Evolutionary conservation across 2,329 filamentous ascomycete genomes (phyloP), one percentile per base, ranked within the genome.

Genomic region (Endocalyx cinctus): DNA sequence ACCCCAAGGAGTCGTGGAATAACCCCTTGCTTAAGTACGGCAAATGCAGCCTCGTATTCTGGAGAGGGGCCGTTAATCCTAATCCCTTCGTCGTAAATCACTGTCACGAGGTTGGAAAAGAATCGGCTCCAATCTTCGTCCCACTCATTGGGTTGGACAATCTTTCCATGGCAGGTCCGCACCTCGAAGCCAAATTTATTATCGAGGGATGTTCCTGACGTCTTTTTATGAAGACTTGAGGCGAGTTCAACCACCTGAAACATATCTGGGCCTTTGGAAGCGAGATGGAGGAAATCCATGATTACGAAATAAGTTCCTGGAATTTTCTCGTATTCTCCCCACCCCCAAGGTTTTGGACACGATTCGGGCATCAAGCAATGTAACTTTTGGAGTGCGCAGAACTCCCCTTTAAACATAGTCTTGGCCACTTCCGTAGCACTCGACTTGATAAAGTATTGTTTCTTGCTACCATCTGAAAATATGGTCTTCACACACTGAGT

Each of bases 41-140:
- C 25, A n/a, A 41, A 40, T 12, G 48, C 26, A 2, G 27, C 20
- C 11, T 58, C 48, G 8, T 57, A 42, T 17, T 56, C 48, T 26
- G 38, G 28, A 47, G 48, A 55, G 6, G 27, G 27, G 2, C 51
- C 55, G 25, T 60, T 56, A 13, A 35, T 35, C 16, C 49, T 30
- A 8, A 42, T 37, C 25, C 60, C 51, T 8, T 46, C 38, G 20
- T 44, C 34, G 25, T 50, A 41, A 25, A 49, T 43, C 7, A 47
- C 43, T 4, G 31, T 34, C 15, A 61, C 27, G 18, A 50, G 37
- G 20, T 56, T 52, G 5, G 46, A 41, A 39, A 61, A 66, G 37
- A 52, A 60, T n/a, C 35, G 35, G 25, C 56, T 50, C 62, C 61
- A 65, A 37, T 47, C 62, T 17, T 44, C 39, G 15, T 59, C 50